Percentiles rank a stretch among this genome's conserved stretches.
These are phyloP conservation scores for Pleurotus tuber-regium DNA, from an alignment of 768 basidiomycete species.

Conservation along the genomic window DNA sequence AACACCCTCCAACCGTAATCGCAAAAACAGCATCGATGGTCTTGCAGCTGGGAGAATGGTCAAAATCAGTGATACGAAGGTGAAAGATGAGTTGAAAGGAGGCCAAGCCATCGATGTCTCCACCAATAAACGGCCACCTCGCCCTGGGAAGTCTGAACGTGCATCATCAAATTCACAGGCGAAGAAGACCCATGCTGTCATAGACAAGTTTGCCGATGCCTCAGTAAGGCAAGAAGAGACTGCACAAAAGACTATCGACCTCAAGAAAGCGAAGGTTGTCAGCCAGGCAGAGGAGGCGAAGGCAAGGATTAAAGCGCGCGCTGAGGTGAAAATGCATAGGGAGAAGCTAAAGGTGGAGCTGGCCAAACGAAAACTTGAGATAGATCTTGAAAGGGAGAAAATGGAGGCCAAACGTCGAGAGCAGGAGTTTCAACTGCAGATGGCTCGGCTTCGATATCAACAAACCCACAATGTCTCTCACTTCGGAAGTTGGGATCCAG, in stretches of 20 bases:
- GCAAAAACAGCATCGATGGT: too few relatives aligned
- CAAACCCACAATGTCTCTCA: too few relatives aligned
- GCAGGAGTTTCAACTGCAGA: neutral
- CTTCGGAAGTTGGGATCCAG: too few relatives aligned
- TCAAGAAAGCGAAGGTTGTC: constrained; percentile 9
- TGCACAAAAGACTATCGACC: constrained; percentile 11
- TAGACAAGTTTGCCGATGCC: constrained; percentile 11
- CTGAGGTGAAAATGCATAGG: neutral
- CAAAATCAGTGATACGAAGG: too few relatives aligned
- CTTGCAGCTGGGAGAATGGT: too few relatives aligned
- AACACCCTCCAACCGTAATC: too few relatives aligned
- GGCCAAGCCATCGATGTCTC: too few relatives aligned
- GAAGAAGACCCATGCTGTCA: neutral
- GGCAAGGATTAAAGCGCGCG: constrained; percentile 8
- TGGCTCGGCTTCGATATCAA: neutral
- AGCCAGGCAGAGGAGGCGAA: neutral
- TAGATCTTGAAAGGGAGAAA: too few relatives aligned
- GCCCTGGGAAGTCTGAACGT: constrained; percentile 5
- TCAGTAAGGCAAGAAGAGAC: constrained; percentile 15
- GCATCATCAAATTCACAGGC: neutral
- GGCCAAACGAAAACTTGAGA: neutral
- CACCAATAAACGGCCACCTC: neutral
- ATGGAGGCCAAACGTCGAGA: constrained; percentile 1
- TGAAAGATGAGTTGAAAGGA: too few relatives aligned
- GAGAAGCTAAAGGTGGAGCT: neutral